Percentiles rank a stretch among this genome's conserved stretches.
These are phyloP conservation scores for Daldinia concentrica DNA, from an alignment of 495 filamentous ascomycete genomes.

Conservation along the genomic window DNA sequence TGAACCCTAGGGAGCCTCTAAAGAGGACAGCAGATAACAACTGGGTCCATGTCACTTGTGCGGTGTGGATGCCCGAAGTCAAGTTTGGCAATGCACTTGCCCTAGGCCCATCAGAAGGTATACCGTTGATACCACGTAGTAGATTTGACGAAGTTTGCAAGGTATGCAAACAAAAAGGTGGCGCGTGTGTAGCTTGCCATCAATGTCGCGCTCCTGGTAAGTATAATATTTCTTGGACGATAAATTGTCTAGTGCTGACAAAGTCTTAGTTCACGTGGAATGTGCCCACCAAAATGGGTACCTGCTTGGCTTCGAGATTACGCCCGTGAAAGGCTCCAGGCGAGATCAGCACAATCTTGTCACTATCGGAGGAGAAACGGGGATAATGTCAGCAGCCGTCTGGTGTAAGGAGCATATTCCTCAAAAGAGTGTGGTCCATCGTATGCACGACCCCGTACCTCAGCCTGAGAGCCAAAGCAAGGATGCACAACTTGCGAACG, in stretches of 20 bases:
- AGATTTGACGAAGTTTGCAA: conserved; percentile 82
- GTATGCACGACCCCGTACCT: conserved; percentile 75
- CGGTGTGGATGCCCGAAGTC: conserved; percentile 89
- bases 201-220: conserved; percentile 73
- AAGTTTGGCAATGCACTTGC: conserved; percentile 86
- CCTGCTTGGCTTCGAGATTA: conserved; percentile 86
- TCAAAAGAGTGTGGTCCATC: conserved; percentile 75
- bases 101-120: conserved; percentile 85
- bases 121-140: conserved; percentile 75
- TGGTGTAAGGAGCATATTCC: conserved; percentile 89
- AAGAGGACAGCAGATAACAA: conserved; percentile 95
- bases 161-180: conserved; percentile 75
- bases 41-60: conserved; percentile 97
- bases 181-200: conserved; percentile 84
- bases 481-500: conserved; percentile 60
- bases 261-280: conserved; percentile 77
- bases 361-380: conserved; percentile 78
- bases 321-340: conserved; percentile 86
- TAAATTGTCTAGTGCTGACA: conserved; percentile 25
- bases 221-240: conserved; percentile 15
- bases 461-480: conserved; percentile 57
- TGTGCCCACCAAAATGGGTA: conserved; percentile 89
- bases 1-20: conserved; percentile 86
- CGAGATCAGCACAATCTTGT: conserved; percentile 77
- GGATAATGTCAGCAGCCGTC: conserved; percentile 77